Evolutionary conservation across 1,284 basidiomycete genomes (phyloP).

Genomic region (Ceratobasidium sp.): DNA sequence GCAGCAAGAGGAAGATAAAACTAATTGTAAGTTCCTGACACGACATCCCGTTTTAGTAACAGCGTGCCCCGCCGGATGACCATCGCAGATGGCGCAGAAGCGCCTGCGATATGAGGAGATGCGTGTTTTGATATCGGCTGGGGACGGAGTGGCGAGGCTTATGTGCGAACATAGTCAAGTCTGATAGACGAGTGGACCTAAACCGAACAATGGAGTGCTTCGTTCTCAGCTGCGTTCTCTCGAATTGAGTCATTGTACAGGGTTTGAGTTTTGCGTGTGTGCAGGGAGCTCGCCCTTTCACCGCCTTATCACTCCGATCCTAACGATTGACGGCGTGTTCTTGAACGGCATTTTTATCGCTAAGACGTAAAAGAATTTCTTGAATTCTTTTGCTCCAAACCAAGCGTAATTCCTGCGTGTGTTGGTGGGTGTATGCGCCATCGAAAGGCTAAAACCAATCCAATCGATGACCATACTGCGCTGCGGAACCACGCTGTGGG

Average conservation of each 20-base stretch:
- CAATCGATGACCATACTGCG: neutral
- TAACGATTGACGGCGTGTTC: neutral
- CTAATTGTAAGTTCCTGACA: neutral
- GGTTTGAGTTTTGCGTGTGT: constrained; percentile 12
- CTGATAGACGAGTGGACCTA: neutral
- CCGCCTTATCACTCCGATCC: neutral
- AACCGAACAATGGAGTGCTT: neutral
- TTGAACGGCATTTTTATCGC: neutral
- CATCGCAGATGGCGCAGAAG: neutral
- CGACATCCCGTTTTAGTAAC: neutral
- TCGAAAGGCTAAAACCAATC: neutral
- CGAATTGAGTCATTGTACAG: neutral
- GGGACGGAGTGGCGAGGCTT: neutral
- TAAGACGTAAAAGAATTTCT: neutral
- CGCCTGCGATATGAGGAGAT: neutral
- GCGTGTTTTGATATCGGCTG: neutral
- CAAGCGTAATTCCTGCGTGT: neutral
- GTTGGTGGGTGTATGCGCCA: neutral
- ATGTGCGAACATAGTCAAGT: constrained; percentile 22
- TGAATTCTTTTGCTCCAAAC: neutral
- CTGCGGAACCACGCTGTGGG: neutral
- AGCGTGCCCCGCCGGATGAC: neutral
- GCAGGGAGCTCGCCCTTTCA: neutral
- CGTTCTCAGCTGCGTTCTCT: neutral
- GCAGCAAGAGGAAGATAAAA: neutral